Conservation (phyloP, 2,329 filamentous ascomycete genomes). For the Xylariaceae sp. region DNA sequence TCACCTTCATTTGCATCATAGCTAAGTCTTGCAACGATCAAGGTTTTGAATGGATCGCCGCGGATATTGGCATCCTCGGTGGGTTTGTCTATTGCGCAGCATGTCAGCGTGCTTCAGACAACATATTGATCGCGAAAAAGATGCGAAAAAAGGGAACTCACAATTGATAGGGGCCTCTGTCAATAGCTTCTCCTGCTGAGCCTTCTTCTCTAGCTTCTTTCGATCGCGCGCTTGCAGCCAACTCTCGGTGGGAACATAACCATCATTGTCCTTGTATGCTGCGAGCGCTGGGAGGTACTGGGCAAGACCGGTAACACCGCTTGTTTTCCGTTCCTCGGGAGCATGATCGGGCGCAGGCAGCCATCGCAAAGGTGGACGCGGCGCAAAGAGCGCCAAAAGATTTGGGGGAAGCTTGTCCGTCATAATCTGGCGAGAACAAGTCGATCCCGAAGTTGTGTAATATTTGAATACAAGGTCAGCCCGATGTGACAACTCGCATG, state of each 20-base stretch:
- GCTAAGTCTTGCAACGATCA: slow-evolving; percentile 88
- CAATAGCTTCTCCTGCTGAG: slow-evolving; percentile 66
- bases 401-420: slow-evolving; percentile 96
- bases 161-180: slow-evolving; percentile 70
- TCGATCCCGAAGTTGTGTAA: slow-evolving; percentile 7
- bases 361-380: slow-evolving; percentile 89
- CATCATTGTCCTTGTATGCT: slow-evolving; percentile 78
- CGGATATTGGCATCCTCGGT: slow-evolving; percentile 84
- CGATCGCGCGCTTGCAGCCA: slow-evolving; percentile 90
- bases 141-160: slow-evolving; percentile 44
- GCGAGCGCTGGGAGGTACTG: slow-evolving; percentile 75
- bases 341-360: slow-evolving; percentile 82
- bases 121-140: background rate
- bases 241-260: slow-evolving; percentile 84
- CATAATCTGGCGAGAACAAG: slow-evolving; percentile 61
- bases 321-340: slow-evolving; percentile 80
- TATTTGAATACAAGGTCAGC: background rate
- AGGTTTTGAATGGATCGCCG: slow-evolving; percentile 92
- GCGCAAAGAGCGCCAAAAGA: slow-evolving; percentile 91
- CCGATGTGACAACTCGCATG: slow-evolving; percentile 19
- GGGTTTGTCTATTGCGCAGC: slow-evolving; percentile 69
- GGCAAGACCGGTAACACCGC: slow-evolving; percentile 74
- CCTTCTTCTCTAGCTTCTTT: slow-evolving; percentile 79
- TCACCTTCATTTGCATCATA: slow-evolving; percentile 91
- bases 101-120: background rate